phyloP scores from a whole-genome alignment of 345 rosid species.

The Bruguiera gymnorhiza region DNA sequence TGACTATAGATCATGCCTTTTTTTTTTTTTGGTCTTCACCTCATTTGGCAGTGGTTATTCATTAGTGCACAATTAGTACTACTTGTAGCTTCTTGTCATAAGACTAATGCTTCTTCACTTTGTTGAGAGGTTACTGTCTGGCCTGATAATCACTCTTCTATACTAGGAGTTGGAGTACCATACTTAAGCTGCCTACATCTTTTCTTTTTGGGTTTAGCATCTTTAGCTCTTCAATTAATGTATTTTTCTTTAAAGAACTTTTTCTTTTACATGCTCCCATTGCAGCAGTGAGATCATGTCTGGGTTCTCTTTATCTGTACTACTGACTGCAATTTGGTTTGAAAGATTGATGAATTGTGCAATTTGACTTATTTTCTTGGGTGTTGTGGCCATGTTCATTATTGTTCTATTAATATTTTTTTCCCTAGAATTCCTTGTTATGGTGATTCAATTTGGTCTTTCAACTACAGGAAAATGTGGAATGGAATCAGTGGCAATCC shows the following conservation, averaged over 20 bases:
- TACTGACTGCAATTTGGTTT: too few species aligned
- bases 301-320: too few species aligned
- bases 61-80: too few species aligned
- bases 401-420: neutral
- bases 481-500: conserved; percentile 82
- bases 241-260: neutral
- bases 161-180: neutral
- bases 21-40: too few species aligned
- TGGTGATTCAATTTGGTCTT: conserved; percentile 10
- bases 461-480: conserved; percentile 59
- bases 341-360: too few species aligned
- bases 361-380: neutral
- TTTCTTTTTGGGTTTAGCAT: neutral
- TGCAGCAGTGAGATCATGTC: too few species aligned
- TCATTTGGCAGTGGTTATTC: too few species aligned
- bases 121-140: neutral
- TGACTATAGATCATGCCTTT: too few species aligned
- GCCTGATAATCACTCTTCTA: neutral
- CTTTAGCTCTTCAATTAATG: neutral
- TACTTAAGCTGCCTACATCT: too few species aligned
- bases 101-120: neutral
- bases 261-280: neutral
- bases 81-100: too few species aligned
- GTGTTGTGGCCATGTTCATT: neutral
- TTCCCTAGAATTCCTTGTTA: conserved; percentile 1